Evolutionary conservation across 805 yeast species (phyloP), one percentile per base, ranked within the genome.

Genomic region (Huiozyma sinensis): DNA sequence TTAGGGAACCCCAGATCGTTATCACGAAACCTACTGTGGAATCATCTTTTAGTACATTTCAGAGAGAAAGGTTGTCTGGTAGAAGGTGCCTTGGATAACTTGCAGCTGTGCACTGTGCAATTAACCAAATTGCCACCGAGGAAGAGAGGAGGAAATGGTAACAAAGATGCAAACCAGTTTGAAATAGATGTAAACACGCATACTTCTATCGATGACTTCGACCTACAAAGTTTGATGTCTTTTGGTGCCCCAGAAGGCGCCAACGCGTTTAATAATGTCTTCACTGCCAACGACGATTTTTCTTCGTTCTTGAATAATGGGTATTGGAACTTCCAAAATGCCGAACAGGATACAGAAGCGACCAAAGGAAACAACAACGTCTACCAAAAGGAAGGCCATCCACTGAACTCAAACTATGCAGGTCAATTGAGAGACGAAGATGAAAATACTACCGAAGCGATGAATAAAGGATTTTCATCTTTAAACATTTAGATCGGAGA

Each of bases 41-140:
- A 79, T 52, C 81, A 77, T 48, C 66, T 89, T 46, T 67, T 89
- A 51, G 64, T 76, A 39, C 94, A 86, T 58, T 88, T 76, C 66
- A 72, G 95, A 63, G 90, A 85, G 53, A 76, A 74, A 44, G 95
- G 95, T 1, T 83, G 94, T 63, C 67, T 89, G 31, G 97, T 89
- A 28, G 96, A 89, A 61, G 97, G 97, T 8, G 78, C 86, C 1
- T 69, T 89, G 51, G 90, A 83, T 47, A 83, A 79, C 52, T 70
- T 89, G 49, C 92, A 82, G 58, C 65, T 83, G 41, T 79, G 88
- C 47, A 69, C 81, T 46, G 79, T 83, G 24, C 82, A 76, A 50
- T 67, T 70, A 47, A 60, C 58, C 17, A 64, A 59, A 50, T 44
- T 49, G 30, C 51, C 46, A 24, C 64, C 64, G n/a, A 50, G 45